Evolutionary conservation across 176 grass and related monocot genomes (phyloP).

Genomic region (Oryza nivara): DNA sequence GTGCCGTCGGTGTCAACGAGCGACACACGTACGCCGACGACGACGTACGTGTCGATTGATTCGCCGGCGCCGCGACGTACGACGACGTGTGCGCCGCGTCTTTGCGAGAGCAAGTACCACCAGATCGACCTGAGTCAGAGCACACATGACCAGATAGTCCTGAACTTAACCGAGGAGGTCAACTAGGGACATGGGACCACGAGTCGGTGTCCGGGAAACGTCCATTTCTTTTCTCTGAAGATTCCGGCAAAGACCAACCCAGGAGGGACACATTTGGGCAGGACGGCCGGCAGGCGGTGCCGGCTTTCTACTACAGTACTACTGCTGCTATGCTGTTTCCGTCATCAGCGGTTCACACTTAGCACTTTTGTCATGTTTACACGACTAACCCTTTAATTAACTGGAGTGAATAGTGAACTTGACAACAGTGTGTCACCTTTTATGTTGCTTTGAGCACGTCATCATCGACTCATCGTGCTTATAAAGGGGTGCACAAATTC

Average conservation of each 20-base stretch:
- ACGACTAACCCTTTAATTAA: not conserved
- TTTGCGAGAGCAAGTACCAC: too few relatives aligned
- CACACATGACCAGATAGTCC: too few relatives aligned
- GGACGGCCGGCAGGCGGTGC: conserved; percentile 1
- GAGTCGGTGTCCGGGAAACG: not conserved
- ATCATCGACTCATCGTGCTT: not conserved
- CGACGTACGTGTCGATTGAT: not conserved
- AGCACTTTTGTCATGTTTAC: not conserved
- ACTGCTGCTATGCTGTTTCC: not conserved
- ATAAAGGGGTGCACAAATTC: not conserved
- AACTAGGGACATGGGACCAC: not conserved
- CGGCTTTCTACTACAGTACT: not conserved
- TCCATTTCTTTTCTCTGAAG: conserved; percentile 22
- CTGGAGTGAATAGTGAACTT: not conserved
- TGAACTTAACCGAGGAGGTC: not conserved
- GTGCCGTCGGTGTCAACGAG: not conserved
- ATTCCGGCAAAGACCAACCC: conserved; percentile 25
- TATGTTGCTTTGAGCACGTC: not conserved
- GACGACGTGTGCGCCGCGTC: not conserved
- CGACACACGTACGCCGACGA: not conserved
- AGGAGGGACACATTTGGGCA: not conserved
- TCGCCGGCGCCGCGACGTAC: not conserved
- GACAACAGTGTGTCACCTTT: not conserved
- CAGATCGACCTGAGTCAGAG: too few relatives aligned
- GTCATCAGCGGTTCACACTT: conserved; percentile 13